Percentiles rank a stretch among this genome's conserved stretches.
Conservation (phyloP, 164 flowering plant genomes). For the Liquidambar formosana region DNA sequence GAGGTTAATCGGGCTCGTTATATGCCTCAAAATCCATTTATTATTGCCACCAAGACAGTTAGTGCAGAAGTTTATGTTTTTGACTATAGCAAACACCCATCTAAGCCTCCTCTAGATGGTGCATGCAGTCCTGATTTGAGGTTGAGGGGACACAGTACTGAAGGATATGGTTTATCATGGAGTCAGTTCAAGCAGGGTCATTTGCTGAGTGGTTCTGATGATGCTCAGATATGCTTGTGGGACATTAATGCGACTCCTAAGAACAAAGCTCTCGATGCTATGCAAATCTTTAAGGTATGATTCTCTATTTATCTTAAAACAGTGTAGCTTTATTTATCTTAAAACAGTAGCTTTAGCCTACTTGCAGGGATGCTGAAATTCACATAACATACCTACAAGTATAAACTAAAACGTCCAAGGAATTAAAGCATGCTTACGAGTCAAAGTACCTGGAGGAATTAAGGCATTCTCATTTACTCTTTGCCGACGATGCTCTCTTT, state of each 20-base stretch:
- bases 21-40: constrained; percentile 91
- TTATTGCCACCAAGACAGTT: constrained; percentile 93
- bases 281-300: constrained; percentile 78
- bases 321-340: neutral
- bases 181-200: constrained; percentile 86
- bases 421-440: neutral
- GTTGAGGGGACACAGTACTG: constrained; percentile 88
- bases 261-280: constrained; percentile 89
- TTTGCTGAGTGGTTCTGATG: constrained; percentile 95
- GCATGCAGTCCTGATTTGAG: constrained; percentile 88
- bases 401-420: neutral
- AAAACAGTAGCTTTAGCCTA: neutral
- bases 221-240: constrained; percentile 98
- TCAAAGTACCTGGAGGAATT: neutral
- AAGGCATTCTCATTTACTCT: too few relatives aligned
- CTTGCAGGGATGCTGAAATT: neutral
- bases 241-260: constrained; percentile 83
- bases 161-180: constrained; percentile 98
- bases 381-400: neutral
- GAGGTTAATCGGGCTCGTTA: constrained; percentile 97
- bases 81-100: constrained; percentile 91
- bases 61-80: constrained; percentile 93
- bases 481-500: too few relatives aligned
- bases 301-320: neutral
- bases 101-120: constrained; percentile 83